A percentile compares a stretch with the other conserved stretches of the same genome.
Evolutionary conservation across 2,329 filamentous ascomycete genomes (phyloP).

Genomic region (Trichoderma polysporum): DNA sequence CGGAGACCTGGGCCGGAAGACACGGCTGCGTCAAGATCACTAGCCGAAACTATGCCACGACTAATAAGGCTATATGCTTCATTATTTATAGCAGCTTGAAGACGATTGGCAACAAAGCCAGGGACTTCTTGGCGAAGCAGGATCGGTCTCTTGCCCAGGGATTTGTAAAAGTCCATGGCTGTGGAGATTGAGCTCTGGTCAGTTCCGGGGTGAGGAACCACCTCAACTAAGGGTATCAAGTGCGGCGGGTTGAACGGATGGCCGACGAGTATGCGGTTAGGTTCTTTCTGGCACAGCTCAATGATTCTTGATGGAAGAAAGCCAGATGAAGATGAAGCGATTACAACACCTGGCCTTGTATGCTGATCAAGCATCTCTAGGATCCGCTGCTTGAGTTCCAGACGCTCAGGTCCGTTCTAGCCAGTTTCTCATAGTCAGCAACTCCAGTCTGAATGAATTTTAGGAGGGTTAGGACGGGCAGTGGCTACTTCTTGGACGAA

Average conservation of each 20-base stretch:
- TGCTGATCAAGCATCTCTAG: neutral
- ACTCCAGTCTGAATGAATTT: too few species aligned
- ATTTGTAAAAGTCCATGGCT: neutral
- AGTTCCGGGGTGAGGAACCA: neutral
- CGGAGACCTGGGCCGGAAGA: neutral
- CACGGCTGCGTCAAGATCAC: neutral
- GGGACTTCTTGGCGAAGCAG: neutral
- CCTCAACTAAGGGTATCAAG: neutral
- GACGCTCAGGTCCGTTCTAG: neutral
- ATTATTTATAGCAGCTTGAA: neutral
- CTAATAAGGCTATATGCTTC: neutral
- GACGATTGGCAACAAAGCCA: neutral
- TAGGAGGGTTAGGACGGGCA: too few species aligned
- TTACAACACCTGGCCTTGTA: neutral
- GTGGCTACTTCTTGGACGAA: neutral
- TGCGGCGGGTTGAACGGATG: constrained; percentile 12
- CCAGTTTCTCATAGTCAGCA: too few species aligned
- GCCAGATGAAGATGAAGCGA: neutral
- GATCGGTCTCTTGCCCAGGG: neutral
- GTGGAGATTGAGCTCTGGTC: neutral
- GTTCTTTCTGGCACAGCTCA: neutral
- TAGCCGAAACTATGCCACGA: neutral
- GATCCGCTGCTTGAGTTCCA: neutral
- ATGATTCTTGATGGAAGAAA: neutral
- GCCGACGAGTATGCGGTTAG: neutral